Base-by-base conservation (phyloP, 352 stramenopile genomes). In the Phytophthora pinifolia region DNA sequence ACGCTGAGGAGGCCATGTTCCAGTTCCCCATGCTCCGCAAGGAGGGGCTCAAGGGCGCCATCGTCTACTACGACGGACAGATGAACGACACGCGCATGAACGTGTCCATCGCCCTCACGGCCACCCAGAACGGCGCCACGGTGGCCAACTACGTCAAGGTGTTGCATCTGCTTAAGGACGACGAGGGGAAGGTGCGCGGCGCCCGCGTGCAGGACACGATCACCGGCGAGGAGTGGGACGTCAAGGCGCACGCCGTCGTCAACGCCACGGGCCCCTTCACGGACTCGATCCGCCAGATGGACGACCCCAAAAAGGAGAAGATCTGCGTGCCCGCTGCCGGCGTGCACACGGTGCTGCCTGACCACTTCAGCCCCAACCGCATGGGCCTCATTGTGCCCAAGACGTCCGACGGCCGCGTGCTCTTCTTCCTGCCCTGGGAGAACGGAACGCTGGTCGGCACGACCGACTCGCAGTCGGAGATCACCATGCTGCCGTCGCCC, bases 301-400 rank as follows among this genome's bases (percentile, higher is more conserved):
- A 98, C 68, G 76, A 98, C 67, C 88, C 89, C 12, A 73, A 76
- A 34, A 93, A 77, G 48, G 53, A 89, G 22, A 89, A 96, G 58
- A 95, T 98, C 41, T 96, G 97, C 41, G 92, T 98, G 25, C 92
- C 93, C 18, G 94, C 94, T 10, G 92, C 89, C 6, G 96, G 96
- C 31, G 93, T 98, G 32, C 96, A 99, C 76, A 79, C 98, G 1
- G 89, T 98, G 47, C 77, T 99, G 32, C 94, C 94, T 2, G 92
- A 97, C 70, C 91, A 98, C 74, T 98, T 97, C 53, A 97, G 86
- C 48, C 96, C 96, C 14, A 82, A 89, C 62, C 87, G 81, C 50
- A 98, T 98, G 90, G 96, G 96, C 1, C 71, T 98, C 14, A 98
- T 99, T 64, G 92, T 98, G 42, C 96, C 96, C 43, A 98, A 98